Conservation (phyloP, 2,329 filamentous ascomycete genomes). For the Fusarium sp. region DNA sequence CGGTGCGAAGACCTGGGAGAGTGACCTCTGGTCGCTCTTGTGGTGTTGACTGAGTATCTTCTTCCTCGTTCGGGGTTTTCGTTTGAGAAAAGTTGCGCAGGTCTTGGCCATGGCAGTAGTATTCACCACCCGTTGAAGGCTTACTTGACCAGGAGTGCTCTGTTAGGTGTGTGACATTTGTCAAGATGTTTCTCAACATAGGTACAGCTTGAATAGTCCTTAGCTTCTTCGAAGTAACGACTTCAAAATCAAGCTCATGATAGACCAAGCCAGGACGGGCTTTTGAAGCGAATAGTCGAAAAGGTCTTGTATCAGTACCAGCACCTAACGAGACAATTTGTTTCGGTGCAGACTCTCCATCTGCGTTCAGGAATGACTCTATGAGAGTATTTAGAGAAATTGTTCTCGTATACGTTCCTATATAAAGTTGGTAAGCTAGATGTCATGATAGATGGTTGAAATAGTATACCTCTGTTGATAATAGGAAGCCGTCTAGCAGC, state of each 20-base stretch:
- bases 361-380: constrained; percentile 71
- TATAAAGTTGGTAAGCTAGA: constrained; percentile 2
- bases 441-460: background rate
- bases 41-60: background rate
- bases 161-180: constrained; percentile 48
- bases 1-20: constrained; percentile 59
- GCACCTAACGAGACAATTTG: constrained; percentile 95
- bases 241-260: constrained; percentile 91
- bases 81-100: constrained; percentile 60
- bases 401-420: constrained; percentile 93
- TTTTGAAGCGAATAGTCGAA: constrained; percentile 73
- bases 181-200: constrained; percentile 55
- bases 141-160: constrained; percentile 58
- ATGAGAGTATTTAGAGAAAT: constrained; percentile 84
- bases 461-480: constrained; percentile 84
- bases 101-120: constrained; percentile 75
- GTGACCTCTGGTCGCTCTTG: constrained; percentile 12
- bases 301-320: constrained; percentile 90
- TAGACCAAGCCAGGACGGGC: constrained; percentile 69
- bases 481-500: constrained; percentile 80
- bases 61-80: background rate
- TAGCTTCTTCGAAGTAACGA: constrained; percentile 77
- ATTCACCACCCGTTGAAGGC: constrained; percentile 55
- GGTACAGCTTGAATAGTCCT: constrained; percentile 62
- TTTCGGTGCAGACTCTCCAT: constrained; percentile 54